Evolutionary conservation across 2,329 filamentous ascomycete genomes (phyloP).

Genomic region (Aspergillus costaricaensis): DNA sequence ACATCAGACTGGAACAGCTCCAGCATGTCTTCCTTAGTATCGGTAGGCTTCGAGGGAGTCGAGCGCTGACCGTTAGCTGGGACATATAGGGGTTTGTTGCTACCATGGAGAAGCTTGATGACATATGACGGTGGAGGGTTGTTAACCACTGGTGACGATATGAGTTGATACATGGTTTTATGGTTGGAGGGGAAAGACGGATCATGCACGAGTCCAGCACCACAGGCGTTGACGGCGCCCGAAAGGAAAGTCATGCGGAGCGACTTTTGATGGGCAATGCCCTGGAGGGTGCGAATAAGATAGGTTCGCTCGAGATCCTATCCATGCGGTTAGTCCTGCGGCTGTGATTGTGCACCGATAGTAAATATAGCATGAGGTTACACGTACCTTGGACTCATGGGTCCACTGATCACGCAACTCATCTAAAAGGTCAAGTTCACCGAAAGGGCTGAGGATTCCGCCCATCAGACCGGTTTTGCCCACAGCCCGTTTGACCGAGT

Average conservation of each 20-base stretch:
- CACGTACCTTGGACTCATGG: slow-evolving; percentile 76
- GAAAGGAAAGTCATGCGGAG: slow-evolving; percentile 96
- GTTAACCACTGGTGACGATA: slow-evolving; percentile 88
- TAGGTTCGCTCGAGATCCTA: slow-evolving; percentile 93
- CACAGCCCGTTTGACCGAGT: slow-evolving; percentile 92
- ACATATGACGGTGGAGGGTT: slow-evolving; percentile 82
- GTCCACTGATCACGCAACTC: slow-evolving; percentile 97
- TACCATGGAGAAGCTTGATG: slow-evolving; percentile 84
- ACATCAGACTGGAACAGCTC: slow-evolving; percentile 97
- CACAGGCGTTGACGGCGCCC: slow-evolving; percentile 83
- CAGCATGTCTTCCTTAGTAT: slow-evolving; percentile 99
- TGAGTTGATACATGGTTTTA: slow-evolving; percentile 99
- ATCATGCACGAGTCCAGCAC: slow-evolving; percentile 92
- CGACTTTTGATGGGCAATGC: slow-evolving; percentile 91
- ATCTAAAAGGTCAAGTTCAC: slow-evolving; percentile 91
- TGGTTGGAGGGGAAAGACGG: slow-evolving; percentile 87
- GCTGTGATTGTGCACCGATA: background rate
- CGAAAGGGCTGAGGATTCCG: slow-evolving; percentile 91
- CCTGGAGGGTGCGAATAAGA: slow-evolving; percentile 90
- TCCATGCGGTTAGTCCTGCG: background rate
- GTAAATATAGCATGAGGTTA: no score
- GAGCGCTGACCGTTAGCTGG: slow-evolving; percentile 79
- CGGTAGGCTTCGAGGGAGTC: slow-evolving; percentile 67
- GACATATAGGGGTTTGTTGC: slow-evolving; percentile 87
- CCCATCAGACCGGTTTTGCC: slow-evolving; percentile 96